Evolutionary conservation across 768 basidiomycete genomes (phyloP).

Genomic region (Psilocybe azurescens): DNA sequence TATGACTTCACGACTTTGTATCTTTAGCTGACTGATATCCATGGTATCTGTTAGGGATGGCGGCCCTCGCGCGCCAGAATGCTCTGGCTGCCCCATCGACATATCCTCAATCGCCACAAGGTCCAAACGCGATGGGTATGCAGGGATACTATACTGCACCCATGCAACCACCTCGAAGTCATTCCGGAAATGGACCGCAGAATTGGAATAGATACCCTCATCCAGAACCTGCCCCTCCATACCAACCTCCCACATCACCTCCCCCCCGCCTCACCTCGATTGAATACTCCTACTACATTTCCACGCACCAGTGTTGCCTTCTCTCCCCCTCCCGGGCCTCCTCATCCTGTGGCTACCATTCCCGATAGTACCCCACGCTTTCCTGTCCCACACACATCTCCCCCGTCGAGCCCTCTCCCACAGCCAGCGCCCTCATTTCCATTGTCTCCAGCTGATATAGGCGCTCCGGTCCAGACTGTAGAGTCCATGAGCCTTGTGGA

Average conservation of each 20-base stretch:
- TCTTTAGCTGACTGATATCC: neutral
- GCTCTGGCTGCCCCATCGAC: neutral
- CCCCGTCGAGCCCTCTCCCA: neutral
- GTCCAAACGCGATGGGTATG: neutral
- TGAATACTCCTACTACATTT: neutral
- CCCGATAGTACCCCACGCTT: neutral
- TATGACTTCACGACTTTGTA: neutral
- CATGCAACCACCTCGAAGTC: neutral
- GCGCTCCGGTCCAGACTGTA: neutral
- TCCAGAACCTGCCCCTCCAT: conserved; percentile 3
- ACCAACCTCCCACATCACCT: neutral
- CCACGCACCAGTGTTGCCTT: neutral
- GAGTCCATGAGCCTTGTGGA: conserved; percentile 13
- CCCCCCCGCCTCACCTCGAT: conserved; percentile 4
- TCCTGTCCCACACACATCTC: conserved; percentile 1
- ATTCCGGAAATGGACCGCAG: neutral
- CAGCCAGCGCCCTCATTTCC: neutral
- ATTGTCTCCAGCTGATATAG: neutral
- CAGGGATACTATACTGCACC: neutral
- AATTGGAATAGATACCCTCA: conserved; percentile 2
- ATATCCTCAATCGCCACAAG: neutral
- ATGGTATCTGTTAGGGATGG: neutral
- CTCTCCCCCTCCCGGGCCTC: neutral
- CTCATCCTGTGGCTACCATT: neutral
- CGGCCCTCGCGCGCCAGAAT: neutral